A percentile compares a stretch with the other conserved stretches of the same genome.
phyloP scores from a whole-genome alignment of 176 grass and related monocot genomes.

The Dendrocalamus sinicus region DNA sequence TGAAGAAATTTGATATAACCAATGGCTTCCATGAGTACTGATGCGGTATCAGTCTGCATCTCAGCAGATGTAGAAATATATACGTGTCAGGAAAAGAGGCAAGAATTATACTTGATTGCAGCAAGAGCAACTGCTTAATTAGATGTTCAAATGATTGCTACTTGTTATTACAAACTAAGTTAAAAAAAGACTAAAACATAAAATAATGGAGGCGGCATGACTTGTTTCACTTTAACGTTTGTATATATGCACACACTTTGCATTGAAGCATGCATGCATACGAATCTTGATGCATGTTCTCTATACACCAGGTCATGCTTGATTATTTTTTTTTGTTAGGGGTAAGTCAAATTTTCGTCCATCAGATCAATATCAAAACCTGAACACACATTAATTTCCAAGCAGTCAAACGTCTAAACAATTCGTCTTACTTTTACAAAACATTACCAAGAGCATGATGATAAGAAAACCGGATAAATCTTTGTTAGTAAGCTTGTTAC shows the following conservation, averaged over 20 bases:
- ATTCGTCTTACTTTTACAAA: neutral
- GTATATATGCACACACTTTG: too few relatives aligned
- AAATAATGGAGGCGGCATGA: neutral
- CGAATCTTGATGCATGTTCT: neutral
- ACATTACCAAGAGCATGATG: neutral
- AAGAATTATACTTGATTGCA: neutral
- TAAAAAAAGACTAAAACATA: neutral
- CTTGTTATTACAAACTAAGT: neutral
- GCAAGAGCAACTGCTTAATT: neutral
- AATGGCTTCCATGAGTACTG: conserved; percentile 96
- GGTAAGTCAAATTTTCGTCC: neutral
- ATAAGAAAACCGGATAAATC: neutral
- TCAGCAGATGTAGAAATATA: conserved; percentile 14
- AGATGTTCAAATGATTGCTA: neutral
- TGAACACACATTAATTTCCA: neutral
- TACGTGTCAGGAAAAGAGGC: neutral
- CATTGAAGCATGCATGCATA: neutral
- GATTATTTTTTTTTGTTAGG: neutral
- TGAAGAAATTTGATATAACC: conserved; percentile 97
- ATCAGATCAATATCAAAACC: neutral
- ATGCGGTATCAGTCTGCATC: conserved; percentile 90
- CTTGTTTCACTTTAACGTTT: neutral
- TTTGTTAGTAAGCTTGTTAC: conserved; percentile 29
- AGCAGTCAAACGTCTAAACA: neutral
- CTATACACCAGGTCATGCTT: neutral